Percentiles rank a stretch among this genome's conserved stretches.
These are phyloP conservation scores for Phialemonium atrogriseum DNA, from an alignment of 2,329 filamentous ascomycete genomes.

Conservation along the genomic window DNA sequence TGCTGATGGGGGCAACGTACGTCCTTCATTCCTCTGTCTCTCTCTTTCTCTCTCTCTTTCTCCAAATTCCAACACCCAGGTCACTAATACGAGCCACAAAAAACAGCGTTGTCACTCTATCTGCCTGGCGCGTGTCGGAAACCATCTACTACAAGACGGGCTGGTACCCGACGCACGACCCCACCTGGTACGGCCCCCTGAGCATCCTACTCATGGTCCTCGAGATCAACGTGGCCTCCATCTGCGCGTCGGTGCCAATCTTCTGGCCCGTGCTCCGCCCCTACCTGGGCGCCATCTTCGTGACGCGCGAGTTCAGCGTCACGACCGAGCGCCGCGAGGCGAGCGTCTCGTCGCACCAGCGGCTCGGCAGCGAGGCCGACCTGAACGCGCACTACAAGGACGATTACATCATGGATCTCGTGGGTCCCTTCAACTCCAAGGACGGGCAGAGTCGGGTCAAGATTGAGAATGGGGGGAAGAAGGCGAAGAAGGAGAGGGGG, in stretches of 20 bases:
- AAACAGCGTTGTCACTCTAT: slow-evolving; percentile 13
- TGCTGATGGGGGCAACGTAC: slow-evolving; percentile 10
- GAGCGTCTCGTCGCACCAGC: slow-evolving; percentile 1
- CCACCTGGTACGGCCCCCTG: slow-evolving; percentile 18
- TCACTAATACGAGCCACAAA: background rate
- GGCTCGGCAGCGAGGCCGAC: background rate
- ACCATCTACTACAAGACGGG: slow-evolving; percentile 12
- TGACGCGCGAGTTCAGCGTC: slow-evolving; percentile 17
- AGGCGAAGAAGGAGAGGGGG: too few relatives aligned
- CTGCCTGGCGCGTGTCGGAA: slow-evolving; percentile 13
- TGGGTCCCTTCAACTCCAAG: slow-evolving; percentile 8
- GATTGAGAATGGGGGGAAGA: background rate
- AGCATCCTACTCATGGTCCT: slow-evolving; percentile 16
- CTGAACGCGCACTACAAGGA: slow-evolving; percentile 8
- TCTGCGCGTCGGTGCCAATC: slow-evolving; percentile 18
- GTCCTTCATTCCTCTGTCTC: too few relatives aligned
- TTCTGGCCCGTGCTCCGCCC: slow-evolving; percentile 19
- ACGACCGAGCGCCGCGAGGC: slow-evolving; percentile 5
- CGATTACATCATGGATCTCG: slow-evolving; percentile 7
- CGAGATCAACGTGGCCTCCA: slow-evolving; percentile 18
- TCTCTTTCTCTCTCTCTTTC: too few relatives aligned
- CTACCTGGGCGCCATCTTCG: slow-evolving; percentile 16
- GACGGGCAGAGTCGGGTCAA: background rate
- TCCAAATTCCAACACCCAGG: background rate
- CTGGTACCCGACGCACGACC: slow-evolving; percentile 15